These are phyloP conservation scores for Petunia secreta DNA, from an alignment of 257 asterid genomes.

Conservation along the genomic window DNA sequence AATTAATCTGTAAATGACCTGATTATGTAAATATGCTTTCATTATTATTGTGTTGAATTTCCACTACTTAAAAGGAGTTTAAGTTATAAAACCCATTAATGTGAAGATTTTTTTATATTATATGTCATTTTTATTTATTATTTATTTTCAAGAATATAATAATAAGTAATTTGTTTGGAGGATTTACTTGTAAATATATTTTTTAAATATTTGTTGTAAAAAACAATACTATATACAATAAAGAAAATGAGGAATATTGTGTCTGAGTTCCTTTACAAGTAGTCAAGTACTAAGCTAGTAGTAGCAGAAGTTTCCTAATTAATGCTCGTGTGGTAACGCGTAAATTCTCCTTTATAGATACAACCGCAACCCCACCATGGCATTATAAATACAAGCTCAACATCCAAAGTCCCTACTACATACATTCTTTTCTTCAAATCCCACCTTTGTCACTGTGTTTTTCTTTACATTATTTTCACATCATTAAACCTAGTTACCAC, in stretches of 20 bases:
- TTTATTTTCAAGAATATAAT: no score
- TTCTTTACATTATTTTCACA: not conserved
- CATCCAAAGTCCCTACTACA: not conserved
- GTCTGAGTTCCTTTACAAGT: not conserved
- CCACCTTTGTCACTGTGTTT: not conserved
- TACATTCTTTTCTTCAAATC: not conserved
- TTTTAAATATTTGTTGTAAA: no score
- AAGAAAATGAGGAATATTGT: not conserved
- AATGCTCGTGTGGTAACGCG: conserved; percentile 24
- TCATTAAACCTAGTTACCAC: not conserved
- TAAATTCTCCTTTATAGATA: conserved; percentile 47
- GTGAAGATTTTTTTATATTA: no score
- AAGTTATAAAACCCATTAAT: no score
- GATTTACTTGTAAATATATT: no score
- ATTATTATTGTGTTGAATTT: no score
- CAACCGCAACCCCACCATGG: conserved; percentile 26
- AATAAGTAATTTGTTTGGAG: no score
- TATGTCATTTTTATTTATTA: no score
- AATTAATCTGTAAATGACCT: no score
- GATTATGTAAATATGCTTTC: no score
- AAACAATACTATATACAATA: no score
- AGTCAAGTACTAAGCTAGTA: not conserved
- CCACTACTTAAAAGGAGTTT: no score
- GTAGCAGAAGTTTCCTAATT: not conserved
- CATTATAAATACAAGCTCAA: conserved; percentile 29